These are phyloP conservation scores for Xerocomus cyaneibrunnescens DNA, from an alignment of 1,284 basidiomycete genomes.

Conservation along the genomic window DNA sequence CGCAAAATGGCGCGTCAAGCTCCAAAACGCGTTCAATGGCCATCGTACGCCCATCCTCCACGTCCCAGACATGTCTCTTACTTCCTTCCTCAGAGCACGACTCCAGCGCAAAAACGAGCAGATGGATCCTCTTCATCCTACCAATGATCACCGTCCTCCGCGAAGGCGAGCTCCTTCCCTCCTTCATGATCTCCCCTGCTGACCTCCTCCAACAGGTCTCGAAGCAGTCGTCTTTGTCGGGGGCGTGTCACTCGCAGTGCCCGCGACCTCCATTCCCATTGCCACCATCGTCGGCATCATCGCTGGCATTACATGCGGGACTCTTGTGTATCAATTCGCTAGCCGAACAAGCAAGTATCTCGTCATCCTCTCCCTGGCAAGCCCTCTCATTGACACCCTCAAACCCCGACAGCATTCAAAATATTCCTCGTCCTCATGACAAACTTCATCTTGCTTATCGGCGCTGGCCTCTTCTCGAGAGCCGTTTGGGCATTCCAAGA, in stretches of 20 bases:
- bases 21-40: constrained; percentile 73
- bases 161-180: constrained; percentile 57
- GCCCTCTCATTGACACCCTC: background rate
- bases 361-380: background rate
- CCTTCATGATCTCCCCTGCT: background rate
- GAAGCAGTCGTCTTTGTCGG: constrained; percentile 94
- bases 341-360: constrained; percentile 60
- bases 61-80: background rate
- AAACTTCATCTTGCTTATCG: constrained; percentile 87
- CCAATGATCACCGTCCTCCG: constrained; percentile 89
- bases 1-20: constrained; percentile 88
- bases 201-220: constrained; percentile 47
- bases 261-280: constrained; percentile 83
- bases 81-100: constrained; percentile 36
- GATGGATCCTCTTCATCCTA: constrained; percentile 85
- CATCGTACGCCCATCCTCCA: constrained; percentile 38
- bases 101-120: constrained; percentile 51
- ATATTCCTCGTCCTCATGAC: constrained; percentile 89
- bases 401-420: constrained; percentile 51
- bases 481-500: constrained; percentile 69
- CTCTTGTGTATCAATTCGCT: constrained; percentile 74
- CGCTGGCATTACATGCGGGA: constrained; percentile 68
- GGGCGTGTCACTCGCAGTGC: constrained; percentile 82
- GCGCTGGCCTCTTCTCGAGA: constrained; percentile 84
- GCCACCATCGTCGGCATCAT: constrained; percentile 83